Percentiles rank a stretch among this genome's conserved stretches.
These are phyloP conservation scores for Phytopythium cucurbitacearum DNA, from an alignment of 352 stramenopile species.

Conservation along the genomic window DNA sequence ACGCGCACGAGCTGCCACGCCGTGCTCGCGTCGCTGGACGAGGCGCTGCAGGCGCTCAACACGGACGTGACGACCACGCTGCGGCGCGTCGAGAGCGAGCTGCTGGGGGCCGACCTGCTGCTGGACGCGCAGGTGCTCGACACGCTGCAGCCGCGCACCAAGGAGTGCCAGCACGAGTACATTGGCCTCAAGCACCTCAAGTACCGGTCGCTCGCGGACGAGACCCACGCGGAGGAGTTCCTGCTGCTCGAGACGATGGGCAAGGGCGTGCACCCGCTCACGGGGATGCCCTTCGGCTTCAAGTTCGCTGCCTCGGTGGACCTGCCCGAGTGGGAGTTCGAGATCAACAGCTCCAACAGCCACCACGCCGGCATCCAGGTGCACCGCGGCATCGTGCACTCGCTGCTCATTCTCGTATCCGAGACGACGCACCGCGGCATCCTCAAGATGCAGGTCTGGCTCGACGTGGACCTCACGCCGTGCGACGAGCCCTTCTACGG, in stretches of 20 bases:
- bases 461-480: constrained; percentile 59
- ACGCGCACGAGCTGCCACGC: constrained; percentile 49
- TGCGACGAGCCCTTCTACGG: constrained; percentile 46
- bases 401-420: constrained; percentile 52
- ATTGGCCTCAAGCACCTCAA: constrained; percentile 77
- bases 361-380: constrained; percentile 40
- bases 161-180: constrained; percentile 68
- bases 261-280: constrained; percentile 35
- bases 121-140: constrained; percentile 69
- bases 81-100: constrained; percentile 47
- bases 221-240: constrained; percentile 55
- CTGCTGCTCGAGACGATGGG: constrained; percentile 56
- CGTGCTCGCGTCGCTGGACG: constrained; percentile 52
- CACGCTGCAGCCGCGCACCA: constrained; percentile 56
- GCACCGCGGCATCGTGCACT: constrained; percentile 51
- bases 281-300: constrained; percentile 45
- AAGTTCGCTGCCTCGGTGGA: constrained; percentile 59
- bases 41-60: constrained; percentile 51
- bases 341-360: constrained; percentile 36
- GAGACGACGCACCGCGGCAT: constrained; percentile 52
- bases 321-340: constrained; percentile 37
- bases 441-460: constrained; percentile 70
- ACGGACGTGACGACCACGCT: constrained; percentile 50
- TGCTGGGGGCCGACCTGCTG: constrained; percentile 50
- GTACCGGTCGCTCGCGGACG: constrained; percentile 56